A percentile compares a stretch with the other conserved stretches of the same genome.
These are phyloP conservation scores for Citrus reticulata DNA, from an alignment of 345 rosid genomes.

Conservation along the genomic window DNA sequence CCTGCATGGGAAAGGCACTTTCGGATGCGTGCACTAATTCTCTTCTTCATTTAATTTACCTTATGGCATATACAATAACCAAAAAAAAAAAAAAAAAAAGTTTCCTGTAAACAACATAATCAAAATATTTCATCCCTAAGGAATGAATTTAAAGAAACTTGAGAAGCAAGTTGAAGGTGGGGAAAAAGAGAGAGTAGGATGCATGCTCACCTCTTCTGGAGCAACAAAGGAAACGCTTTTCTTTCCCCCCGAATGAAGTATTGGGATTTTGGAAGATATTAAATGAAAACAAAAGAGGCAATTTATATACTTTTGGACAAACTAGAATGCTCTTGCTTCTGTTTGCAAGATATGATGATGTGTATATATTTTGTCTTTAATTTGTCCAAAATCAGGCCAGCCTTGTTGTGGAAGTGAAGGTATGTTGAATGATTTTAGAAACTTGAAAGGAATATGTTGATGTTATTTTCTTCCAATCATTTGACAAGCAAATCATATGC, in stretches of 20 bases:
- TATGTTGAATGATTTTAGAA: background rate
- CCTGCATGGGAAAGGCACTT: conserved; percentile 24
- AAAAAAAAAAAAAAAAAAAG: background rate
- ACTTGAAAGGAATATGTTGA: background rate
- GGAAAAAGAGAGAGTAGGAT: no score
- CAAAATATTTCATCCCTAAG: no score
- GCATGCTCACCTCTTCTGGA: background rate
- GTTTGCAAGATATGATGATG: no score
- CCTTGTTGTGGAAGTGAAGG: conserved; percentile 7
- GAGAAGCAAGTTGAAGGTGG: no score
- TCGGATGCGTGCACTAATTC: conserved; percentile 13
- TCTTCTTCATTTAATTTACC: conserved; percentile 25
- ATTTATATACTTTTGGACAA: background rate
- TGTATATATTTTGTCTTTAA: no score
- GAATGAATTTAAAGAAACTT: no score
- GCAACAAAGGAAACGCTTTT: background rate
- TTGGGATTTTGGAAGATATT: background rate
- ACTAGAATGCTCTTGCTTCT: no score
- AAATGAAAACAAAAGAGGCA: background rate
- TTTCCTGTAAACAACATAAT: background rate
- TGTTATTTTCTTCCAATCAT: background rate
- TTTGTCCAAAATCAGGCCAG: background rate
- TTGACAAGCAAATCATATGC: no score
- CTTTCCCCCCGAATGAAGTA: no score
- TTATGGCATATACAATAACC: background rate